Evolutionary conservation across 176 grass and related monocot species (phyloP), one percentile per base, ranked within the genome.

Genomic region (Musa itinerans): DNA sequence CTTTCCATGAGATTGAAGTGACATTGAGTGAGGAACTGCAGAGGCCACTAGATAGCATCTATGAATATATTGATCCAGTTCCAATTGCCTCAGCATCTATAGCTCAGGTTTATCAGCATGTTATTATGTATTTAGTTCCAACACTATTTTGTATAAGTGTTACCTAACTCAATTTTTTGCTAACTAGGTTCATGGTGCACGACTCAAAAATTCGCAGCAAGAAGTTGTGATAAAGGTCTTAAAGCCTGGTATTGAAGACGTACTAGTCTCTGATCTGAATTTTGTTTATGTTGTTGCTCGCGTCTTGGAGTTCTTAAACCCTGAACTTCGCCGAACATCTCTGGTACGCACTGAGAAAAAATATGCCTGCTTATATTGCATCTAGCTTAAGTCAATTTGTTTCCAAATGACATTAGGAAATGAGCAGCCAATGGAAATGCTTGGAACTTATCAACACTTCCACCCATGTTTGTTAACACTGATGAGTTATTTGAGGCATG

Each of bases 211-310:
- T 84, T 98, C 94, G 68, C 88, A 90, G 69, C 81, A 98, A 79
- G 90, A 98, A 81, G 94, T 98, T 78, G 94, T 98, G 57, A 93
- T 98, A 80, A 98, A 98, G 83, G 88, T 98, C 27, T 82, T 98
- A 15, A 98, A 98, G 71, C 88, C 90, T 83, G 88, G 94, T 68
- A 98, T 93, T 78, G 88, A 98, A 89, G 88, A 98, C 75, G 85
- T 87, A 80, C 78, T 93, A 81, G 90, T 98, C 82, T 90, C 90
- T 68, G 94, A 98, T 85, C 81, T 98, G 75, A 98, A 98, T 80
- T 93, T 98, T 79, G 75, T 98, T 78, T 98, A 98, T 73, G 82
- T 84, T 74, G 88, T 98, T 85, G 88, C 78, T 79, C 84, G 94
- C n/a, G 52, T 98, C 71, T 84, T 98, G 78, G 94, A 98, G 69